Evolutionary conservation across 1,284 basidiomycete genomes (phyloP), one percentile per base, ranked within the genome.

Genomic region (Tylopilus sp.): DNA sequence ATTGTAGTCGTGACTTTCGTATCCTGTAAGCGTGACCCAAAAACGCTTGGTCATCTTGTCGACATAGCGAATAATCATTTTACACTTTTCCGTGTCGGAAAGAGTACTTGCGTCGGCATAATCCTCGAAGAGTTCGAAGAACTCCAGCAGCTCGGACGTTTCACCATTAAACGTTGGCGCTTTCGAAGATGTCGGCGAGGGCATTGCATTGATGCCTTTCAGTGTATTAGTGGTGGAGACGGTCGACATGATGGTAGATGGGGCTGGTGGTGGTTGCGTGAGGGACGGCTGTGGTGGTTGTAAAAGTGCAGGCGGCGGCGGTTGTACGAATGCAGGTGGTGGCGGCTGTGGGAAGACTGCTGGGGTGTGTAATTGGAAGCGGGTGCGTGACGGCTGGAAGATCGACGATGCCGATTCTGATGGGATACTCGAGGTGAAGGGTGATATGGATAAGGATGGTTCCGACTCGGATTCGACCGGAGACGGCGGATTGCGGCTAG

Each of bases 41-140:
- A 69, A 69, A 7, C 18, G 53, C 24, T 70, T 67, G 0, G 55
- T 69, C 4, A 22, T 4, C 4, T 53, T 53, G 36, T 69, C 44
- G 0, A 63, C 36, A 16, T 69, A 69, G 47, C n/a, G 18, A 49
- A 36, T 36, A 36, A 36, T 36, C 9, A 36, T 36, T 10, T 49
- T 49, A 12, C 47, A 49, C 13, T 49, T 49, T 15, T 49, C 47
- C 6, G 9, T 12, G 13, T 49, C 12, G n/a, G 10, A n/a, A n/a
- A 49, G 47, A 3, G 15, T 24, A n/a, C 47, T n/a, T 2, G 22
- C 47, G 9, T 49, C 47, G n/a, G n/a, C 47, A 49, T n/a, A n/a
- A 24, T 49, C 47, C 12, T 49, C 22, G 22, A 49, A 49, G 47
- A n/a, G n/a, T 13, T 49, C n/a, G n/a, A 49, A 49, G 8, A 61